Conservation (phyloP, 306 rosid species). For the Acmispon strigosus region DNA sequence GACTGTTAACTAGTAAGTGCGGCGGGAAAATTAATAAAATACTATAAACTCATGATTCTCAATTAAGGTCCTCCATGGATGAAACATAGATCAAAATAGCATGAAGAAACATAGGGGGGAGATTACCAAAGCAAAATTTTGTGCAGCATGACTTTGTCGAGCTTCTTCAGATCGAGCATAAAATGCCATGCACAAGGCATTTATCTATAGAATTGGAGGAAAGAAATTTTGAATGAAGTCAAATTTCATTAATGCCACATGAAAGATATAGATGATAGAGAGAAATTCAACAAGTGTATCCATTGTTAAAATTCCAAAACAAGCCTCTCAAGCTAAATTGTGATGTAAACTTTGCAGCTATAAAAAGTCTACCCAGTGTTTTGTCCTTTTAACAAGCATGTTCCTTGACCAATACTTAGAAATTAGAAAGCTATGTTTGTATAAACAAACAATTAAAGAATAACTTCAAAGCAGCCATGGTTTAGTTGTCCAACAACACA, state of each 20-base stretch:
- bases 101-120: neutral
- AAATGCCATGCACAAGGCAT: slow-evolving; percentile 90
- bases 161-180: slow-evolving; percentile 97
- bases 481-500: neutral
- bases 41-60: neutral
- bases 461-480: slow-evolving; percentile 4
- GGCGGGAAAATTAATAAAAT: neutral
- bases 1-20: neutral
- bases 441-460: neutral
- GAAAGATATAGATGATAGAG: neutral
- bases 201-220: slow-evolving; percentile 57
- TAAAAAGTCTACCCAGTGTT: slow-evolving; percentile 3
- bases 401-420: slow-evolving; percentile 2
- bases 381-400: slow-evolving; percentile 2
- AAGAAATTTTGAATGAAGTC: slow-evolving; percentile 12
- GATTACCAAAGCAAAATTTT: slow-evolving; percentile 77
- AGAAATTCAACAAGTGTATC: slow-evolving; percentile 1
- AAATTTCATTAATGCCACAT: slow-evolving; percentile 11
- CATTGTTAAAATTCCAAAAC: neutral
- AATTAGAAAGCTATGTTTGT: slow-evolving; percentile 4
- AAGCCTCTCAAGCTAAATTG: slow-evolving; percentile 7
- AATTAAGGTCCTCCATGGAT: neutral
- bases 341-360: slow-evolving; percentile 12
- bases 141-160: slow-evolving; percentile 80
- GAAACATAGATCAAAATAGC: neutral